phyloP scores from a whole-genome alignment of 495 filamentous ascomycete species.

The Penicillium malachiteum region DNA sequence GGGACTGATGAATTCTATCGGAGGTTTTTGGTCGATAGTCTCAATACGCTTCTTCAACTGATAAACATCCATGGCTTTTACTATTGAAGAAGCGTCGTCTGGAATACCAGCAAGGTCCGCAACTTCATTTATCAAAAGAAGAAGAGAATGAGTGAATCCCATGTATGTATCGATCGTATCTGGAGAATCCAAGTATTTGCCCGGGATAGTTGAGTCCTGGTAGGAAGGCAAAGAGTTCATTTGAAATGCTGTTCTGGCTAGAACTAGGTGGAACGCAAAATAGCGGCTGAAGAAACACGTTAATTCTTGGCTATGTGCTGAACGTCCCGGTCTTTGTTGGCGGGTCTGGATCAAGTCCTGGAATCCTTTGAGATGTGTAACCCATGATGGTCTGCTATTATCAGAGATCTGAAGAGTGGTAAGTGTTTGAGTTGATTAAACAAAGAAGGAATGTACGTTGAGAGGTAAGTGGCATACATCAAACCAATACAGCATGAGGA shows the following conservation, averaged over 20 bases:
- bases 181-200: slow-evolving; percentile 9
- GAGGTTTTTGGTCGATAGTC: slow-evolving; percentile 14
- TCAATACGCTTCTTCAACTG: slow-evolving; percentile 10
- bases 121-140: slow-evolving; percentile 22
- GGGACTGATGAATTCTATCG: slow-evolving; percentile 8
- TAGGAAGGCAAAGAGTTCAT: slow-evolving; percentile 5
- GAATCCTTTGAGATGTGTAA: slow-evolving; percentile 27
- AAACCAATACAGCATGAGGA: slow-evolving; percentile 28
- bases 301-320: slow-evolving; percentile 17
- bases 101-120: slow-evolving; percentile 20
- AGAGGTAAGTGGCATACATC: slow-evolving; percentile 5
- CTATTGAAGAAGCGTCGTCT: not conserved
- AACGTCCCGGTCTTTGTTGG: slow-evolving; percentile 11
- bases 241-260: slow-evolving; percentile 23
- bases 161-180: slow-evolving; percentile 27
- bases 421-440: not conserved
- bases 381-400: slow-evolving; percentile 25
- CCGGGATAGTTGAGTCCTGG: not conserved
- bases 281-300: slow-evolving; percentile 25
- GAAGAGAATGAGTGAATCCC: slow-evolving; percentile 25
- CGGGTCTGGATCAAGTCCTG: slow-evolving; percentile 17
- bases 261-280: slow-evolving; percentile 25
- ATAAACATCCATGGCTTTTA: no score
- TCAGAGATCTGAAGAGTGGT: slow-evolving; percentile 20
- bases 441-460: not conserved